phyloP scores from a whole-genome alignment of 2,329 filamentous ascomycete genomes.

The Nannizzia gypsea region DNA sequence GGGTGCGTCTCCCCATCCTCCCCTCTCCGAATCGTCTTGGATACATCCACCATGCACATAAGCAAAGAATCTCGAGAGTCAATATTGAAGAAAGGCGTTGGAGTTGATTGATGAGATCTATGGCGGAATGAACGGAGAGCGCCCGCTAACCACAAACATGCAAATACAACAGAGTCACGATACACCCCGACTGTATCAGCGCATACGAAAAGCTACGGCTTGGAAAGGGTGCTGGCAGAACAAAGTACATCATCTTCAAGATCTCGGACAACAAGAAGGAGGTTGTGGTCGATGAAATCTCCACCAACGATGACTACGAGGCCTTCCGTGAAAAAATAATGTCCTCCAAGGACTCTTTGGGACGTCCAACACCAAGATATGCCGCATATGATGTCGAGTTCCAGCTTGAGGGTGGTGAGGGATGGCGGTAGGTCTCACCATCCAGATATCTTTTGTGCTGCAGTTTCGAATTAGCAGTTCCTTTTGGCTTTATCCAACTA shows the following conservation, averaged over 20 bases:
- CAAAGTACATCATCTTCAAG: slow-evolving; percentile 43
- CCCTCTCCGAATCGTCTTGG: not conserved
- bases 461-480: not conserved
- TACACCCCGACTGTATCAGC: slow-evolving; percentile 37
- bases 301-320: slow-evolving; percentile 37
- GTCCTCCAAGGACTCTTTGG: slow-evolving; percentile 31
- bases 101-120: not conserved
- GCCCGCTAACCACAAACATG: not conserved
- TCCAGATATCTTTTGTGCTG: not conserved
- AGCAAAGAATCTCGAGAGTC: not conserved
- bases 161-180: slow-evolving; percentile 29
- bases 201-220: slow-evolving; percentile 39
- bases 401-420: slow-evolving; percentile 37
- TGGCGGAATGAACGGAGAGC: not conserved
- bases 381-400: slow-evolving; percentile 42
- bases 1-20: slow-evolving; percentile 9
- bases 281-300: slow-evolving; percentile 38
- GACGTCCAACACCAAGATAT: slow-evolving; percentile 37
- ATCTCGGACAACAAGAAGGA: slow-evolving; percentile 40
- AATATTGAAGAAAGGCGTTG: not conserved
- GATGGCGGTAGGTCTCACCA: slow-evolving; percentile 32
- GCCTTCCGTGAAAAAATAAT: slow-evolving; percentile 37
- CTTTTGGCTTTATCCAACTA: not conserved
- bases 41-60: not conserved
- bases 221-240: slow-evolving; percentile 27